Base-by-base conservation (phyloP, 192 early-diverging fungal genomes). In the Backusella macrospora region DNA sequence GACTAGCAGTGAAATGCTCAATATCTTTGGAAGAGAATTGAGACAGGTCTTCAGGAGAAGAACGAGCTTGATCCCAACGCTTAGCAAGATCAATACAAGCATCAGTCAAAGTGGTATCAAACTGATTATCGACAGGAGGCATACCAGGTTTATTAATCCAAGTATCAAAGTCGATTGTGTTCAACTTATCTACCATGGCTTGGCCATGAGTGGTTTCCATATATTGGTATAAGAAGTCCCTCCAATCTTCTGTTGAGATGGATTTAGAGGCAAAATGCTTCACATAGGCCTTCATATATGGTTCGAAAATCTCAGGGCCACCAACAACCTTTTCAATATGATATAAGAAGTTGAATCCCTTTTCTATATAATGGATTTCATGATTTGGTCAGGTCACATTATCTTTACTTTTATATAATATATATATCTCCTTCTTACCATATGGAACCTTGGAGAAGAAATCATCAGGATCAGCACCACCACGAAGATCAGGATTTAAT, bases 281-380 rank as follows among this genome's bases (percentile, higher is more conserved):
- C 42, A 99, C 91, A 80, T 98, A 89, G 6, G 91, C 86, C 70
- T 88, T 90, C 84, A 94, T 85, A 68, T 91, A 97, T 9, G 92
- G 91, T 75, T 92, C 96, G 85, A 99, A 99, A 39, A 94, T 86
- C 16, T 84, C 80, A 0, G 90, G 76, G 5, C 96, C 96, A 34
- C 98, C 98, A 42, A 99, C 82, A 62, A 90, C 75, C 74, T 91
- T 86, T 79, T 99, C 97, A 45, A 99, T 89, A 76, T 96, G 93
- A 83, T 93, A 98, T 29, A 99, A 85, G 62, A 99, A 81, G 79
- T 95, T 95, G 77, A 92, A 98, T 21, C 96, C 98, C 84, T 99
- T 99, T 82, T 99, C 97, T 82, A 49, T 73, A 43, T 34, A 44
- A n/a, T 62, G 45, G 0, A n/a, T 49, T 59, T 37, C 29, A 4